Conservation (phyloP, 2,329 filamentous ascomycete genomes). For the Neonectria ditissima region DNA sequence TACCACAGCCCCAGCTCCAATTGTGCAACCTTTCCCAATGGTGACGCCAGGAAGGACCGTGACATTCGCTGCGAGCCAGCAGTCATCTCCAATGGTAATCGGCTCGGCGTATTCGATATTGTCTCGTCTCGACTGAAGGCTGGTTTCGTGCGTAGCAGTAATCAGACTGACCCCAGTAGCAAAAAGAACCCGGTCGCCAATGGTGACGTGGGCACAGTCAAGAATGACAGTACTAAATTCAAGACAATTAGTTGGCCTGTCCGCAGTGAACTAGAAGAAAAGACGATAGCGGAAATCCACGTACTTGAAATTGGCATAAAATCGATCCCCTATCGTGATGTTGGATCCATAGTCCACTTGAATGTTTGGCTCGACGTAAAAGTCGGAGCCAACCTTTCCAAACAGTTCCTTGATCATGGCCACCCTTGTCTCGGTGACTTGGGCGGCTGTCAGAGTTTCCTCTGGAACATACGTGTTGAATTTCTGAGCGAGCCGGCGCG, state of each 20-base stretch:
- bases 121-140: conserved; percentile 1
- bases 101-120: conserved; percentile 49
- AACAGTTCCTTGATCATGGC: not conserved
- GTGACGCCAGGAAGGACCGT: conserved; percentile 81
- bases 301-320: conserved; percentile 6
- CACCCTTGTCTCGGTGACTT: not conserved
- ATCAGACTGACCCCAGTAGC: conserved; percentile 27
- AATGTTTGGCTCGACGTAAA: not conserved
- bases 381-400: not conserved
- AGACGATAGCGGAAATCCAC: not conserved
- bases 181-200: conserved; percentile 13
- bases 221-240: not conserved
- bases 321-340: not conserved
- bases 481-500: not conserved
- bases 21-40: conserved; percentile 77
- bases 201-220: conserved; percentile 6
- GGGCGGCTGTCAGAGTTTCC: not conserved
- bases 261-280: too few species aligned
- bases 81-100: conserved; percentile 83
- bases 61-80: conserved; percentile 81
- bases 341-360: conserved; percentile 5
- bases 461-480: conserved; percentile 2
- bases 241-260: too few species aligned
- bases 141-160: not conserved
- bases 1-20: conserved; percentile 86